These are phyloP conservation scores for Monosporascus cannonballus DNA, from an alignment of 2,329 filamentous ascomycete species.

Conservation along the genomic window DNA sequence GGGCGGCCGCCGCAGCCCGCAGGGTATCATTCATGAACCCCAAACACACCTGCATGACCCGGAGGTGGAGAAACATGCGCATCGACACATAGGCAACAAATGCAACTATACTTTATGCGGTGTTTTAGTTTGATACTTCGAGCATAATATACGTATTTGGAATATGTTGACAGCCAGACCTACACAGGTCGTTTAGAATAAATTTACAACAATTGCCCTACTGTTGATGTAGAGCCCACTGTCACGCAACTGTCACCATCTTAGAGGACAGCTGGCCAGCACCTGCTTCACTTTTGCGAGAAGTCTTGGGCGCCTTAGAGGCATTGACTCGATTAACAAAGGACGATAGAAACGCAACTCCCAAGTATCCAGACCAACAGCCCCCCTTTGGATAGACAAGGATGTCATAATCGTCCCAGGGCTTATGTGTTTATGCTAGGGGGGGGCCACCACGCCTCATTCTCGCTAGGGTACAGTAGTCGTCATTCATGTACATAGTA, in stretches of 20 bases:
- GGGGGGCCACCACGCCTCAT: background rate
- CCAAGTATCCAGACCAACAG: background rate
- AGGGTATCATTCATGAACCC: background rate
- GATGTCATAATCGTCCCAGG: background rate
- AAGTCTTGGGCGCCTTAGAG: too few relatives aligned
- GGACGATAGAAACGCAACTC: background rate
- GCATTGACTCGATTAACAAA: too few relatives aligned
- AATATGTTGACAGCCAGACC: slow-evolving; percentile 11
- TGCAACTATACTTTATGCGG: background rate
- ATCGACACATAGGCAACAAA: background rate
- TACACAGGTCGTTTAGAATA: slow-evolving; percentile 1
- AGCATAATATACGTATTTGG: too few relatives aligned
- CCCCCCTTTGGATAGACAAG: background rate
- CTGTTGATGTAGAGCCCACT: too few relatives aligned
- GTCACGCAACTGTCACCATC: too few relatives aligned
- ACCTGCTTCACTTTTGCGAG: too few relatives aligned
- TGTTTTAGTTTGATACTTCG: background rate
- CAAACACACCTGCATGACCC: background rate
- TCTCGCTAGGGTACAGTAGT: background rate
- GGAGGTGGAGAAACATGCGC: background rate
- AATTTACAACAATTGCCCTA: too few relatives aligned
- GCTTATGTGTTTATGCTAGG: background rate
- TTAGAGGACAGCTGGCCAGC: too few relatives aligned
- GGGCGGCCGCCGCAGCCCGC: background rate
- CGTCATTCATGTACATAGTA: background rate